phyloP scores from a whole-genome alignment of 2,329 filamentous ascomycete species.

The Aspergillaceae sp. region DNA sequence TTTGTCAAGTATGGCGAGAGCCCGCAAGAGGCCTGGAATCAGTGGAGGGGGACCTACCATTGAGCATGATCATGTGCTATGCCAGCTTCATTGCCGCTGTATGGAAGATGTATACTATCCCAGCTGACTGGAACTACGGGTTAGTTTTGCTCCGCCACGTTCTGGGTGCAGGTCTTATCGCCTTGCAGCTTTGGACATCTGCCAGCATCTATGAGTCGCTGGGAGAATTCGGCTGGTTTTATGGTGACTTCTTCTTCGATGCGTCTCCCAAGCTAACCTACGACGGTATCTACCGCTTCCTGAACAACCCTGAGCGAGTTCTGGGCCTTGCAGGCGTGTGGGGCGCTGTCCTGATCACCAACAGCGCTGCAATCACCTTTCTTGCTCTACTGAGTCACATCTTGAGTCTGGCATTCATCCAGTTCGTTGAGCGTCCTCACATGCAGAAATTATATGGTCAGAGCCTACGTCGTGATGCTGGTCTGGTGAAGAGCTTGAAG shows the following conservation, averaged over 20 bases:
- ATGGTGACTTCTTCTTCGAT: conserved; percentile 97
- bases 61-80: conserved; percentile 86
- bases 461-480: conserved; percentile 74
- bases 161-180: conserved; percentile 68
- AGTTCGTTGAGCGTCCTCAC: conserved; percentile 88
- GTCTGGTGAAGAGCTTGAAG: conserved; percentile 83
- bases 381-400: conserved; percentile 79
- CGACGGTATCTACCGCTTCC: conserved; percentile 91
- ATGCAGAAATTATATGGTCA: conserved; percentile 97
- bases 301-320: conserved; percentile 94
- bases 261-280: conserved; percentile 83
- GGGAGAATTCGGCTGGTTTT: conserved; percentile 98
- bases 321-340: conserved; percentile 91
- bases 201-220: conserved; percentile 90
- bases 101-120: conserved; percentile 94
- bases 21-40: conserved; percentile 84
- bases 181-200: conserved; percentile 86
- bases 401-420: conserved; percentile 76
- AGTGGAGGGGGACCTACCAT: conserved; percentile 96
- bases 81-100: conserved; percentile 80
- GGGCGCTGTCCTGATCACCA: conserved; percentile 89
- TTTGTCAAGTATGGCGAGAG: conserved; percentile 95
- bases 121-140: conserved; percentile 78
- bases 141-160: conserved; percentile 80
- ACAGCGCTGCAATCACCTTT: conserved; percentile 77